Evolutionary conservation across 106 monocot genomes (phyloP).

Genomic region (Apostasia ramifera): DNA sequence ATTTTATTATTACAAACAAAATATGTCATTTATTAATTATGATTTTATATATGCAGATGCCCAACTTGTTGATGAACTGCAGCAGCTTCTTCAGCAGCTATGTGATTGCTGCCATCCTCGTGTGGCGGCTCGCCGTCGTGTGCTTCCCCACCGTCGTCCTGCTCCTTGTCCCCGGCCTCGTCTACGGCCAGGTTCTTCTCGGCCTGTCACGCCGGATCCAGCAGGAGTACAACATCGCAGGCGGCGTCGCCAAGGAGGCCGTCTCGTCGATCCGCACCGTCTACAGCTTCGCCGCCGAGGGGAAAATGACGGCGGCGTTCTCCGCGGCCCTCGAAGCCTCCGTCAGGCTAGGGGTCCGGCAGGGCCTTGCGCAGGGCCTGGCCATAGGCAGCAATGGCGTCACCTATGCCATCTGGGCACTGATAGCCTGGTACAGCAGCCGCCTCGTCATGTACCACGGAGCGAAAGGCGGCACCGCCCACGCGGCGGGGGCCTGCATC

Average conservation of each 20-base stretch:
- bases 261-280: slow-evolving; percentile 66
- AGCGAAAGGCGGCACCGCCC: slow-evolving; percentile 73
- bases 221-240: slow-evolving; percentile 38
- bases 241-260: slow-evolving; percentile 47
- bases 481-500: slow-evolving; percentile 63
- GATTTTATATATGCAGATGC: background rate
- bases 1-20: background rate
- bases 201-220: slow-evolving; percentile 30
- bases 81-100: background rate
- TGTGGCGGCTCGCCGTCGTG: slow-evolving; percentile 68
- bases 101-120: slow-evolving; percentile 53
- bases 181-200: slow-evolving; percentile 65
- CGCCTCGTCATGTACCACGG: slow-evolving; percentile 60
- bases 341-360: slow-evolving; percentile 54
- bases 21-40: background rate
- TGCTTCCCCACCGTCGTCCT: slow-evolving; percentile 55
- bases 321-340: slow-evolving; percentile 35
- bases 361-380: slow-evolving; percentile 76
- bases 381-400: slow-evolving; percentile 71
- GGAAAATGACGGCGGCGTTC: slow-evolving; percentile 37
- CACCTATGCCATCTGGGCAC: slow-evolving; percentile 69
- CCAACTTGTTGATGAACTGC: slow-evolving; percentile 3
- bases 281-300: slow-evolving; percentile 76
- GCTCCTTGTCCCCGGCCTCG: slow-evolving; percentile 67
- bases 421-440: slow-evolving; percentile 89